Evolutionary conservation across 768 basidiomycete genomes (phyloP), one percentile per base, ranked within the genome.

Genomic region (Xerocomellus dryophilus): DNA sequence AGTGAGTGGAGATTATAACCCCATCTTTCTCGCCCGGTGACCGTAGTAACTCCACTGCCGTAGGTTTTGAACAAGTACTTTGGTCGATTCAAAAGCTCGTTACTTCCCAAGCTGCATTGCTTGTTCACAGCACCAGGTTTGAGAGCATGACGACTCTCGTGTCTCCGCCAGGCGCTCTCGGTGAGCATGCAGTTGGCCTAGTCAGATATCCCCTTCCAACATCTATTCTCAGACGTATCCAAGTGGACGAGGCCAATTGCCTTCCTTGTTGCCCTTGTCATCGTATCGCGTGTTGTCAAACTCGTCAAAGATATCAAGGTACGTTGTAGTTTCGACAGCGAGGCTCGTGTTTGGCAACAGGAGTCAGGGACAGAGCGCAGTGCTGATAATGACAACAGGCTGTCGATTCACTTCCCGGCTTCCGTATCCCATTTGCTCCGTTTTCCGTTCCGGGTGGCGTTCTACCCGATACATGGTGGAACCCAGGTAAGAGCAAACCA

Each of bases 381-480:
- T 14, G 14, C 11, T 35, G 25, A 57, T 50, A 18, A 20, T 21
- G 23, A 29, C 11, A n/a, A 36, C 48, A 51, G 53, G 29, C 27
- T 21, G 50, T 54, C n/a, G 21, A 29, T 39, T 54, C 53, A 10
- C 63, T 64, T 8, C 54, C 63, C 4, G 62, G 62, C 7, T 34
- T 64, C 27, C 35, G 50, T 36, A 29, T 59, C 21, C 62, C 60
- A 31, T 55, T 62, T 39, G 29, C 57, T n/a, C 63, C 63, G 2
- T 23, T 51, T 18, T 34, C 43, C 18, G 2, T 54, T 23, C n/a
- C 29, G 4, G 32, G 56, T 23, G 21, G 31, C 14, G 5, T 43
- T 39, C 17, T 56, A 15, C 60, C 63, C 0, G 53, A 42, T 34
- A 14, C 36, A 5, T 53, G 47, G 57, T 64, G 63, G 62, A 64